Base-by-base conservation (phyloP, 1,284 basidiomycete species). In the Fomitopsis palustris region DNA sequence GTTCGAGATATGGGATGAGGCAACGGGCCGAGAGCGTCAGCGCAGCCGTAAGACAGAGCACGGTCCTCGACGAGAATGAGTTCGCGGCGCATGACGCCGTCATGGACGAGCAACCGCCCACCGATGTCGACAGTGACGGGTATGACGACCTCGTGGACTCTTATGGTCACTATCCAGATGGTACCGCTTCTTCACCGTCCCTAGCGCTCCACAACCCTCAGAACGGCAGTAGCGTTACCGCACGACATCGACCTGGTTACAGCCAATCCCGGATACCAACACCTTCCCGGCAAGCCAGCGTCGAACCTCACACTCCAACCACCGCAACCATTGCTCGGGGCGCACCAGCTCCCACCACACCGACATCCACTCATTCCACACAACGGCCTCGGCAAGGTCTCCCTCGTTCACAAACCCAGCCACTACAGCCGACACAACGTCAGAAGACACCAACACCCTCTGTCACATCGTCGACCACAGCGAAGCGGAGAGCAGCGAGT, bases 31-130 rank as follows among this genome's bases (percentile, higher is more conserved):
- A 81, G 55, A 90, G 88, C 59, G 75, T 84, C 21, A 78, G 67
- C 9, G 63, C 59, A 43, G 59, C 77, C 17, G 71, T 78, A 17
- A 75, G 84, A 59, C 84, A 80, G 58, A 90, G 89, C 66, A 72
- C 90, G 45, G 84, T 84, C 65, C 76, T 90, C 57, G 88, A 91
- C 61, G 66, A 73, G 31, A 85, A 88, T 39, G 81, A 82, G 43
- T 71, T 74, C 47, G 71, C 78, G 17, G 78, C 70, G 45, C 73
- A 75, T 38, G 71, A 76, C 23, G 79, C 78, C 63, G 87, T 92
- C 37, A 67, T 90, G 60, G 88, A 92, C 66, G 90, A 92, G 70
- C 74, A 73, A 59, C 89, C 90, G 6, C 74, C 81, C 55, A 89
- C 88, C 19, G 88, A 89, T 43, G 75, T 74, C 4, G 81, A 82